Conservation (phyloP, 805 yeast genomes). For the Cyberlindnera mrakii region DNA sequence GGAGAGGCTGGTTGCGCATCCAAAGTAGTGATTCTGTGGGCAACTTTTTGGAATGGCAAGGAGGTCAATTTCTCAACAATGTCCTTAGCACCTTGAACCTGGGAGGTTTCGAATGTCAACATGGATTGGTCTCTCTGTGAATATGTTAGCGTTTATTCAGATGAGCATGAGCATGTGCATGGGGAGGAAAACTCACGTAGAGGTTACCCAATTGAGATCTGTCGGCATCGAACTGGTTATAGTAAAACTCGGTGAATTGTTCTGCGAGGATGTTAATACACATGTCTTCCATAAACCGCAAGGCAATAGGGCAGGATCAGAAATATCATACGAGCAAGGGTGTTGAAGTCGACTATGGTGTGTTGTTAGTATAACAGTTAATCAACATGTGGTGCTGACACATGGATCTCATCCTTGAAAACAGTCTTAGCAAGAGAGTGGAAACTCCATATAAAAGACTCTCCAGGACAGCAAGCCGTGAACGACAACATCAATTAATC, state of each 20-base stretch:
- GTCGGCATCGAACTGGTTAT: conserved; percentile 90
- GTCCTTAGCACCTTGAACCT: conserved; percentile 88
- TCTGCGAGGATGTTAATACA: conserved; percentile 25
- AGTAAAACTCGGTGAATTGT: conserved; percentile 92
- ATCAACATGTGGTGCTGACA: no score
- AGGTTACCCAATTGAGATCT: conserved; percentile 88
- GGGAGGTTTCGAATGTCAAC: conserved; percentile 94
- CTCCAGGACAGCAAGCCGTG: no score
- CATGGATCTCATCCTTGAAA: no score
- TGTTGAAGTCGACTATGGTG: conserved; percentile 36
- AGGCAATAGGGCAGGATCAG: no score
- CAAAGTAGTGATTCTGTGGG: conserved; percentile 87
- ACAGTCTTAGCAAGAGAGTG: no score
- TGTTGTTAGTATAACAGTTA: conserved; percentile 8
- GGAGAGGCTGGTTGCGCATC: conserved; percentile 98
- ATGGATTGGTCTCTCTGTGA: conserved; percentile 82
- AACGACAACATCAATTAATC: no score
- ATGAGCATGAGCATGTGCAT: no score
- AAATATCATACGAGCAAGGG: conserved; percentile 33
- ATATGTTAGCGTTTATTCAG: background rate
- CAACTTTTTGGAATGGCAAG: conserved; percentile 88
- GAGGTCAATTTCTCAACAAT: conserved; percentile 89
- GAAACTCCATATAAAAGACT: no score
- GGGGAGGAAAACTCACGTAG: conserved; percentile 44
- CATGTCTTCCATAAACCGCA: background rate